Base-by-base conservation (phyloP, 164 flowering plant species). In the Pachysandra terminalis region DNA sequence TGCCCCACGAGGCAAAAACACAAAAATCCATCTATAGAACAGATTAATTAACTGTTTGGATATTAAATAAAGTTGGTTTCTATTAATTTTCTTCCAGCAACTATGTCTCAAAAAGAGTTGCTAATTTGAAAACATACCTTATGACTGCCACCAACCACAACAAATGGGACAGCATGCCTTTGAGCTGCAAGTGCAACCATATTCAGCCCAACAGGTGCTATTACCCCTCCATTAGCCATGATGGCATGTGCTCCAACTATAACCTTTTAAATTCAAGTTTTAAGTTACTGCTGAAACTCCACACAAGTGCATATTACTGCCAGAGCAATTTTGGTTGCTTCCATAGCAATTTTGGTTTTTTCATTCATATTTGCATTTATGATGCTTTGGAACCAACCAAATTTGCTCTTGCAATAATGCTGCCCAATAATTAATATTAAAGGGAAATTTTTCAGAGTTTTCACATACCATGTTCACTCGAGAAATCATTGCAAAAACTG, bases 221-320 rank as follows among this genome's bases (percentile, higher is more conserved):
- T 90, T 26, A 96, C 86, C 49, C 98, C 97, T 64, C 98, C 99
- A 84, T 96, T 93, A 41, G 98, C 97, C 99, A 96, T 96, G 58
- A 96, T 88, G 74, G 97, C 98, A 87, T 93, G 99, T 74, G 96
- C 99, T 75, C 99, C 99, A 77, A 96, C 96, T 56, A 96, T 90
- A 55, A 96, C 99, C 99, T 96, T n/a, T 71, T 53, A 68, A 15
- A 65, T 40, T 51, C 25, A 56, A 70, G 48, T 70, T 64, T 56
- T 26, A 68, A 71, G 37, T 68, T 58, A 64, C 32, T 62, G 57
- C 26, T 5, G 26, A 70, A 16, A n/a, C 7, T 32, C 7, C 37
- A 32, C 37, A 32, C 3, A 32, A 32, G 37, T 32, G 5, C 37
- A 32, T 7, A 32, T 32, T 32, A 3, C 7, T 32, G 37, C 5